Evolutionary conservation across 768 basidiomycete species (phyloP).

Genomic region (Kwoniella botswanensis): DNA sequence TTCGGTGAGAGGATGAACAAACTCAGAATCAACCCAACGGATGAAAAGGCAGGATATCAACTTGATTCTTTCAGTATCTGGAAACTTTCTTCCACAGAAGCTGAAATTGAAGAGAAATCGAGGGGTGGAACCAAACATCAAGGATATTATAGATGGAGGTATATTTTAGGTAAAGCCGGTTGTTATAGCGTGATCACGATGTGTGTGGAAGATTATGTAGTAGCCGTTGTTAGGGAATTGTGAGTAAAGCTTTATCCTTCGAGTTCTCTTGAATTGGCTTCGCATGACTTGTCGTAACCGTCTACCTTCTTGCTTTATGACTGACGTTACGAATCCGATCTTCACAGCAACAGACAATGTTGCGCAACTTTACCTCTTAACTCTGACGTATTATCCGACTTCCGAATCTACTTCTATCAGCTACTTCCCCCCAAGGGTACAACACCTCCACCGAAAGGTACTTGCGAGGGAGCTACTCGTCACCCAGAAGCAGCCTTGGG

Average conservation of each 20-base stretch:
- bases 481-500: neutral
- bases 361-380: neutral
- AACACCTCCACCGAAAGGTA: neutral
- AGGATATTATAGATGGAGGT: constrained; percentile 5
- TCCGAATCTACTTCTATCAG: neutral
- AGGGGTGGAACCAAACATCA: constrained; percentile 1
- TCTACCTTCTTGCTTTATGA: neutral
- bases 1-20: neutral
- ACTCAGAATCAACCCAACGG: no score
- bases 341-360: neutral
- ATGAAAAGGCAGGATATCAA: neutral
- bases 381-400: neutral
- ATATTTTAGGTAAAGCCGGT: neutral
- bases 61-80: neutral
- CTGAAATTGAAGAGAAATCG: neutral
- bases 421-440: neutral
- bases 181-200: neutral
- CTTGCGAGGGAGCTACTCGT: neutral
- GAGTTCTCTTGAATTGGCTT: neutral
- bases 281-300: neutral
- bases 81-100: neutral
- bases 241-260: neutral
- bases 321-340: neutral
- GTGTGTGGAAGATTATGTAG: constrained; percentile 5
- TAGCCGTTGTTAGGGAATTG: constrained; percentile 1